Evolutionary conservation across 768 basidiomycete species (phyloP).

Genomic region (Hirschioporus abietinus): DNA sequence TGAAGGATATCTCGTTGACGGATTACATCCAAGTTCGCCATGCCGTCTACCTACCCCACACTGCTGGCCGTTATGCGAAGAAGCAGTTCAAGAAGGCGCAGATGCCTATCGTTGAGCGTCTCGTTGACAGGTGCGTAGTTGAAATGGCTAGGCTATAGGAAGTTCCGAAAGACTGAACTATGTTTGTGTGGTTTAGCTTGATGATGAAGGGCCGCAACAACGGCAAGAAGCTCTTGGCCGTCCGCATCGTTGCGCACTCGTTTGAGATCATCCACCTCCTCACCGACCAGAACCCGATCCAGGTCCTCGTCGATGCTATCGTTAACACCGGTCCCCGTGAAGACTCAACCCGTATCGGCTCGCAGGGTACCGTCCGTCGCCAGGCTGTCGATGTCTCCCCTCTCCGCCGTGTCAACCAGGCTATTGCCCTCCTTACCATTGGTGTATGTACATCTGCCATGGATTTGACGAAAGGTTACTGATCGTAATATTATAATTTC

Average conservation of each 20-base stretch:
- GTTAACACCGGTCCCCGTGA: constrained; percentile 99
- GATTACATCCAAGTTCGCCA: constrained; percentile 99
- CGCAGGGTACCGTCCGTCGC: constrained; percentile 98
- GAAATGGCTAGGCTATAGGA: constrained; percentile 1
- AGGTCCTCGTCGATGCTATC: constrained; percentile 96
- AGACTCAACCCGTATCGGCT: constrained; percentile 99
- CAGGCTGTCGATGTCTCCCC: constrained; percentile 99
- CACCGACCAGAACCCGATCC: constrained; percentile 99
- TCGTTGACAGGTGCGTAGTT: constrained; percentile 83
- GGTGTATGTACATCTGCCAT: constrained; percentile 63
- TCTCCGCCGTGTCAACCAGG: constrained; percentile 96
- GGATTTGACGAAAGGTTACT: background rate
- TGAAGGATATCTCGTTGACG: constrained; percentile 97
- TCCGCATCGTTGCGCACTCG: constrained; percentile 98
- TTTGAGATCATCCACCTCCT: constrained; percentile 99
- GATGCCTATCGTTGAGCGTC: constrained; percentile 99
- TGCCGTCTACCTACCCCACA: constrained; percentile 96
- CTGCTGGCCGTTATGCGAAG: constrained; percentile 98
- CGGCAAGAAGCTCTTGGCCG: constrained; percentile 97
- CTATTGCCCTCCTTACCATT: constrained; percentile 89
- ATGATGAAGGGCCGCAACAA: constrained; percentile 99
- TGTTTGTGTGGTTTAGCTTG: constrained; percentile 44
- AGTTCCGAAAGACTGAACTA: background rate
- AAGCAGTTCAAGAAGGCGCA: constrained; percentile 99
- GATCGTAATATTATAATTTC: constrained; percentile 6